Evolutionary conservation across 2,329 filamentous ascomycete species (phyloP), one percentile per base, ranked within the genome.

Genomic region (Albifimbria verrucaria): DNA sequence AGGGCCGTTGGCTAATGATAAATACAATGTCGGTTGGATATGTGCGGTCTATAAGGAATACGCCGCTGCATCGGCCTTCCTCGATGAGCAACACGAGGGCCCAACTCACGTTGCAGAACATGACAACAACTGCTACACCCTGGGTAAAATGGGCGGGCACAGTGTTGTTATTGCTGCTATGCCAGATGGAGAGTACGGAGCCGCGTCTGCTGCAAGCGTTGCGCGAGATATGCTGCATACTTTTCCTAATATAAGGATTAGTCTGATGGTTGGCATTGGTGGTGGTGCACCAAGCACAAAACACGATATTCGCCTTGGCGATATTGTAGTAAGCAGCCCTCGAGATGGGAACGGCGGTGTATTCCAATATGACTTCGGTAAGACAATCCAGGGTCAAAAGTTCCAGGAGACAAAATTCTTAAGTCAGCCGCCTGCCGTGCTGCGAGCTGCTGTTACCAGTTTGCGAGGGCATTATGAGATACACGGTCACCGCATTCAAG

Each of bases 11-110:
- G n/a, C 26, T 32, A 9, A 32, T 15, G 26, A 15, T 15, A 7
- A 32, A 15, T 66, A 65, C 39, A 62, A 58, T 2, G 47, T 66
- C 22, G 62, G 55, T 7, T 67, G 62, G 64, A 57, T 66, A 18
- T 64, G 57, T 41, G 61, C 61, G 3, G 51, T 65, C 2, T 21
- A 39, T 2, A 50, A 53, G 2, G 63, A 67, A 21, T 48, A 52
- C 39, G 54, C 58, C 23, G 62, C 60, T 1, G 56, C 60, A 2
- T 20, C 32, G 4, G 52, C 39, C 17, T 60, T 64, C 51, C 55
- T 65, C 11, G 60, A 65, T 28, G 41, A 56, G n/a, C 23, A 43
- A n/a, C 54, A 63, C 36, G 7, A 51, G 15, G 17, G 10, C 23
- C 41, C 48, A 17, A 5, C 50, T 39, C 7, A n/a, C 48, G 2